Evolutionary conservation across 164 flowering plant species (phyloP).

Genomic region (Tetracentron sinense): DNA sequence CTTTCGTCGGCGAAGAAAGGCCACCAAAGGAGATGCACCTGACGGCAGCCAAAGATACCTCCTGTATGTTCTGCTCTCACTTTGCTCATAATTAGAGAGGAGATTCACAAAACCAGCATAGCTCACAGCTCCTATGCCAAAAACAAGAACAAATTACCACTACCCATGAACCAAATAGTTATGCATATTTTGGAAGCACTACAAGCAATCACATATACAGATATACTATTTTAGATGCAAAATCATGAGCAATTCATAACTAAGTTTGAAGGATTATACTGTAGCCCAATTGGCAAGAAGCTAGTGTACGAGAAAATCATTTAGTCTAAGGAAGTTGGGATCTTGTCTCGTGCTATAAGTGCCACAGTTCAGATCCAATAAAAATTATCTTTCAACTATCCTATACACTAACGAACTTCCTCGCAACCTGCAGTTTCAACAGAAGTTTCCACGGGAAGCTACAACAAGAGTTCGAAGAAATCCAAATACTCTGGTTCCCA

Average conservation of each 20-base stretch:
- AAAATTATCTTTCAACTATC: not conserved
- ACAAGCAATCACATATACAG: not conserved
- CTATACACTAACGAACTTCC: not conserved
- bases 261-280: not conserved
- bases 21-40: not conserved
- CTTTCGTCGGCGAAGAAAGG: not conserved
- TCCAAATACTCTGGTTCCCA: constrained; percentile 27
- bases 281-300: no score
- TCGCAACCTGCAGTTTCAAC: constrained; percentile 28
- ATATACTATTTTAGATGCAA: not conserved
- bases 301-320: no score
- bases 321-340: not conserved
- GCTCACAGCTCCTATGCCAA: no score
- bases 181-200: no score
- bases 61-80: constrained; percentile 29
- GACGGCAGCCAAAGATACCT: not conserved
- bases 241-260: not conserved
- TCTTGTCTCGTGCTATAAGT: not conserved
- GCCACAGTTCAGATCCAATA: not conserved
- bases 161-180: no score
- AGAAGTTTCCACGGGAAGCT: constrained; percentile 36
- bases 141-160: no score
- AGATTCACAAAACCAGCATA: no score
- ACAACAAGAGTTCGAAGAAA: constrained; percentile 23
- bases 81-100: not conserved